phyloP scores from a whole-genome alignment of 108 stramenopile genomes.

The Nitzschia putrida region DNA sequence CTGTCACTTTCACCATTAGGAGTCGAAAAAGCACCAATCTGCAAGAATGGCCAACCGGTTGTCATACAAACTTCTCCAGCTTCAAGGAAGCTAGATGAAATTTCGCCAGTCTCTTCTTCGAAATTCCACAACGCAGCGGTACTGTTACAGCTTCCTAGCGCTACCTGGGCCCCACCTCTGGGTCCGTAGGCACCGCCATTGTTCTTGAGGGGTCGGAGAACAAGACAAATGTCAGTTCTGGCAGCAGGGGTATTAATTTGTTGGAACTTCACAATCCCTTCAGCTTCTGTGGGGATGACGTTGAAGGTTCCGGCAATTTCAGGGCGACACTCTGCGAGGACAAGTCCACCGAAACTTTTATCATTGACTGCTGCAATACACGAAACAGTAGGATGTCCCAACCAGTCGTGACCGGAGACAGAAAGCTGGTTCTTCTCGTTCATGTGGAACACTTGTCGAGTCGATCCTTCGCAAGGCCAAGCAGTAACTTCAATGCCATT shows the following conservation, averaged over 20 bases:
- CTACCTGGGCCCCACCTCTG: constrained; percentile 72
- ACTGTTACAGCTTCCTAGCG: constrained; percentile 58
- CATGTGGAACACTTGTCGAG: constrained; percentile 68
- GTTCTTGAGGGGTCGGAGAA: constrained; percentile 48
- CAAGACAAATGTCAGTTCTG: constrained; percentile 44
- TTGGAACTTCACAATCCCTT: constrained; percentile 22
- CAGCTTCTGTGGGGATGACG: constrained; percentile 15
- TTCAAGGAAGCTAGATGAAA: constrained; percentile 47
- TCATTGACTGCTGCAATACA: constrained; percentile 55
- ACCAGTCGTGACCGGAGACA: constrained; percentile 79
- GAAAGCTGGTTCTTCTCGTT: constrained; percentile 49
- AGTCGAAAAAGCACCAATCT: constrained; percentile 80
- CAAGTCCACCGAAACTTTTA: constrained; percentile 47
- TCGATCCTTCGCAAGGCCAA: constrained; percentile 90
- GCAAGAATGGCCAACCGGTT: constrained; percentile 89
- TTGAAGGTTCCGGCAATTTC: constrained; percentile 49
- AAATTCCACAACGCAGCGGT: constrained; percentile 57
- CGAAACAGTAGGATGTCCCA: constrained; percentile 68
- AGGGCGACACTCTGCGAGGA: constrained; percentile 22
- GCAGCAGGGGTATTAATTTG: constrained; percentile 17
- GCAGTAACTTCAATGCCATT: constrained; percentile 79
- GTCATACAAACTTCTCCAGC: constrained; percentile 79
- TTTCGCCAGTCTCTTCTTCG: constrained; percentile 54
- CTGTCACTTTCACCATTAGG: constrained; percentile 51
- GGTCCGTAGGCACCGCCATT: constrained; percentile 81